phyloP scores from a whole-genome alignment of 495 filamentous ascomycete genomes.

The Aspergillus biplanus region DNA sequence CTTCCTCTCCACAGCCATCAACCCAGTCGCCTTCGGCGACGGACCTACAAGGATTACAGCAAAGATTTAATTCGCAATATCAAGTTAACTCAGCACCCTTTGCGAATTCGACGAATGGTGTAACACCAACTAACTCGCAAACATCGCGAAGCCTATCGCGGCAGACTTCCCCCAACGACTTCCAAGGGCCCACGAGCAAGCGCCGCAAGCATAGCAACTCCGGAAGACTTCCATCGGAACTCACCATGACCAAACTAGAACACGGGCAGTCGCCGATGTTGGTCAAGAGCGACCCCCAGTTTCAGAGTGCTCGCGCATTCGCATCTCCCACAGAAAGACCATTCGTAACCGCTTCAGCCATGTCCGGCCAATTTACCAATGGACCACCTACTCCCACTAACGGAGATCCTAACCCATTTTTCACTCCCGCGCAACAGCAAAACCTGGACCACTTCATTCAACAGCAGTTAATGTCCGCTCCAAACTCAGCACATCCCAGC shows the following conservation, averaged over 20 bases:
- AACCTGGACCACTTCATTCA: conserved; percentile 61
- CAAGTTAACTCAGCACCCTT: conserved; percentile 43
- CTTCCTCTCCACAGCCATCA: conserved; percentile 30
- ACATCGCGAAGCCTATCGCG: conserved; percentile 69
- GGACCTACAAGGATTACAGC: conserved; percentile 58
- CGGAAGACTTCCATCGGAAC: conserved; percentile 65
- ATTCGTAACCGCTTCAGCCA: conserved; percentile 51
- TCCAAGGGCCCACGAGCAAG: conserved; percentile 64
- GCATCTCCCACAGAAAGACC: conserved; percentile 50
- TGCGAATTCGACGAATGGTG: conserved; percentile 37
- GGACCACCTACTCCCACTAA: conserved; percentile 67
- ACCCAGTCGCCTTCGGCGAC: conserved; percentile 47
- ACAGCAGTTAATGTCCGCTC: conserved; percentile 65
- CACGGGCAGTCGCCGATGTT: conserved; percentile 43
- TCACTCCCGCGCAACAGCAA: conserved; percentile 49
- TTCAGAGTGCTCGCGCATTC: conserved; percentile 45
- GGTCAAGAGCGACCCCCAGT: conserved; percentile 39
- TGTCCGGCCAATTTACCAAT: conserved; percentile 55
- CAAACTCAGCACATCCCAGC: conserved; percentile 63
- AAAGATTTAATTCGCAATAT: conserved; percentile 51
- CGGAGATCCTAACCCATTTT: conserved; percentile 58
- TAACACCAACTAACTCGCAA: conserved; percentile 48
- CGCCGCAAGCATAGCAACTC: conserved; percentile 74
- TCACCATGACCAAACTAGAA: conserved; percentile 82
- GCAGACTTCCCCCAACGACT: conserved; percentile 68